These are phyloP conservation scores for Colletotrichum sp. DNA, from an alignment of 2,329 filamentous ascomycete genomes.

Conservation along the genomic window DNA sequence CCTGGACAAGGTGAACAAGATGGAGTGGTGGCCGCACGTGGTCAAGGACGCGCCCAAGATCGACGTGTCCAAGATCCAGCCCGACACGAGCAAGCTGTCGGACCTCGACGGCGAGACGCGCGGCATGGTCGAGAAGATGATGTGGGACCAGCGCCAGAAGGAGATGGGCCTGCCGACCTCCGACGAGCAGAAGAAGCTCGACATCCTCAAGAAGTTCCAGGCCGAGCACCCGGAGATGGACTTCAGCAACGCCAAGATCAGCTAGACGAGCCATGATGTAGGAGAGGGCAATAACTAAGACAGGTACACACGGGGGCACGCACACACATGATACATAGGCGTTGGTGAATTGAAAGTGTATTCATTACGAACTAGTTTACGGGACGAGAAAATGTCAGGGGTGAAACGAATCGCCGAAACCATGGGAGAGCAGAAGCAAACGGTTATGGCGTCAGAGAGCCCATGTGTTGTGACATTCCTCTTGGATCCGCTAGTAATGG, in stretches of 20 bases:
- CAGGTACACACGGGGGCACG: neutral
- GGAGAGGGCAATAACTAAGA: neutral
- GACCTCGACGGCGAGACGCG: constrained; percentile 95
- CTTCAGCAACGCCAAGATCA: constrained; percentile 73
- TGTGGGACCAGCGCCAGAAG: constrained; percentile 98
- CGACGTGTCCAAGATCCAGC: constrained; percentile 93
- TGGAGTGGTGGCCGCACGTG: constrained; percentile 98
- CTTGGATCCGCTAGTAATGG: constrained; percentile 61
- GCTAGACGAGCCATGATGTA: neutral
- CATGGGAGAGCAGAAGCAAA: constrained; percentile 36
- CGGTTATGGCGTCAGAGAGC: constrained; percentile 65
- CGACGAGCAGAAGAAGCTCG: constrained; percentile 94
- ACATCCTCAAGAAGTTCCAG: constrained; percentile 94
- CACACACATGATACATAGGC: neutral
- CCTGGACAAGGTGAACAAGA: constrained; percentile 94
- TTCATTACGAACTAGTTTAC: neutral
- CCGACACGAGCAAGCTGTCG: constrained; percentile 88
- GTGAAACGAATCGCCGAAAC: constrained; percentile 68
- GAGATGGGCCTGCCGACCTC: constrained; percentile 87
- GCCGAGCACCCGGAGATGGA: constrained; percentile 76
- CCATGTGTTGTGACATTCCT: constrained; percentile 49
- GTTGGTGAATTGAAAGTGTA: neutral
- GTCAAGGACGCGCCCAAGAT: constrained; percentile 87
- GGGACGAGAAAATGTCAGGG: constrained; percentile 52
- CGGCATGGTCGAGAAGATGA: constrained; percentile 99